Evolutionary conservation across 164 flowering plant genomes (phyloP), one percentile per base, ranked within the genome.

Genomic region (Tetrastigma voinierianum): DNA sequence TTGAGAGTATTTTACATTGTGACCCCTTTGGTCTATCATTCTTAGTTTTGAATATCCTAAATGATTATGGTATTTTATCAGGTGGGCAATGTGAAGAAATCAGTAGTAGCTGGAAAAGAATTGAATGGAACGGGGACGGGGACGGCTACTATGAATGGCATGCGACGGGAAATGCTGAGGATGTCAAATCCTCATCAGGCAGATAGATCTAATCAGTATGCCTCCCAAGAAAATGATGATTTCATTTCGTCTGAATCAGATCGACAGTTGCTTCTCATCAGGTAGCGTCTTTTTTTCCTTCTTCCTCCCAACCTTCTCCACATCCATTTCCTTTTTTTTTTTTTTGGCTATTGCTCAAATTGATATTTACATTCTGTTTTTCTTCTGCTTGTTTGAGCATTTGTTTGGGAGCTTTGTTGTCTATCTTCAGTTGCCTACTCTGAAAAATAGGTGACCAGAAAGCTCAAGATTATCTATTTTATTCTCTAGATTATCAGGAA

Each of bases 181-280:
- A 66, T 87, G 53, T 88, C 92, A 65, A 69, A 76, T 72, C 9
- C 86, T 61, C 75, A 79, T 55, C 83, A 84, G 72, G 49, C 76
- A 15, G 82, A 75, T 47, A 80, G 61, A 71, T 76, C 81, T 19
- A 80, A 77, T 68, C 81, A 74, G 32, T 87, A 84, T 23, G 19
- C 12, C 44, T 74, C 77, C 24, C 75, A 74, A 63, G 80, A 81
- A 23, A 80, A 85, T 75, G 94, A 90, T 74, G 93, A 87, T 71
- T 87, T 84, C 73, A 86, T 93, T 56, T 69, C 84, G 67, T 93
- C 96, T 57, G 96, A 93, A 74, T 84, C 98, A 43, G 98, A 93
- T 65, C 78, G 87, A 69, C 98, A 93, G 72, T 12, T 83, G 79
- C 95, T 90, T 74, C 86, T 93, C 9, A 84, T 93, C 46, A 89